Evolutionary conservation across 176 grass and related monocot genomes (phyloP).

Genomic region (Carex cristatella): DNA sequence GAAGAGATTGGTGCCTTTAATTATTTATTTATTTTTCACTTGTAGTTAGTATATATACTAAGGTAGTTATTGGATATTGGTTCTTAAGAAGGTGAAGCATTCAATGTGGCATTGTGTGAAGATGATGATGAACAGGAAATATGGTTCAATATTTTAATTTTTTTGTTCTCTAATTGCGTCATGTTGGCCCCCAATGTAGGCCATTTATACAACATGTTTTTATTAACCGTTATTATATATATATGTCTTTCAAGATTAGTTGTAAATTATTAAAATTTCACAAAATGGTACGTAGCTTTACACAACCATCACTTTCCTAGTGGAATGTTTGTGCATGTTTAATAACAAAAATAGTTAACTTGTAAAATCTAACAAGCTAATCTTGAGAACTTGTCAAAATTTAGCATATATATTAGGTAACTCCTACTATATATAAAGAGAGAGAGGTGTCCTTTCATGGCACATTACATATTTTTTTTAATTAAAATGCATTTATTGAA

Average conservation of each 20-base stretch:
- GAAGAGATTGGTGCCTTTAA: background rate
- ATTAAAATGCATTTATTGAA: background rate
- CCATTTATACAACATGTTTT: background rate
- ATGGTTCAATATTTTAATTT: background rate
- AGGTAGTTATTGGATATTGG: conserved; percentile 6
- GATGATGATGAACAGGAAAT: background rate
- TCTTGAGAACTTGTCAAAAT: background rate
- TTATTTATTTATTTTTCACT: background rate
- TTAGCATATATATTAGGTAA: background rate
- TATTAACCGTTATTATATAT: background rate
- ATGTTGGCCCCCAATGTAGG: background rate
- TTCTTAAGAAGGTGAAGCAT: conserved; percentile 17
- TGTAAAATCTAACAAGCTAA: background rate
- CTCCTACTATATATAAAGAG: background rate
- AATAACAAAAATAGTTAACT: background rate
- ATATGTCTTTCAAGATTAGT: background rate
- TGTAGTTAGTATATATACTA: background rate
- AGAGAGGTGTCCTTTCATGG: background rate
- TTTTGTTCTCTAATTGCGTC: conserved; percentile 4
- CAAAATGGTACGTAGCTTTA: background rate
- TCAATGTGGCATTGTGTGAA: conserved; percentile 5
- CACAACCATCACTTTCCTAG: background rate
- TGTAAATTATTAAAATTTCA: background rate
- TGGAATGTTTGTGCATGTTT: conserved; percentile 7
- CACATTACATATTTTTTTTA: background rate